phyloP scores from a whole-genome alignment of 1,284 basidiomycete genomes.

The Ustilago vetiveriae region DNA sequence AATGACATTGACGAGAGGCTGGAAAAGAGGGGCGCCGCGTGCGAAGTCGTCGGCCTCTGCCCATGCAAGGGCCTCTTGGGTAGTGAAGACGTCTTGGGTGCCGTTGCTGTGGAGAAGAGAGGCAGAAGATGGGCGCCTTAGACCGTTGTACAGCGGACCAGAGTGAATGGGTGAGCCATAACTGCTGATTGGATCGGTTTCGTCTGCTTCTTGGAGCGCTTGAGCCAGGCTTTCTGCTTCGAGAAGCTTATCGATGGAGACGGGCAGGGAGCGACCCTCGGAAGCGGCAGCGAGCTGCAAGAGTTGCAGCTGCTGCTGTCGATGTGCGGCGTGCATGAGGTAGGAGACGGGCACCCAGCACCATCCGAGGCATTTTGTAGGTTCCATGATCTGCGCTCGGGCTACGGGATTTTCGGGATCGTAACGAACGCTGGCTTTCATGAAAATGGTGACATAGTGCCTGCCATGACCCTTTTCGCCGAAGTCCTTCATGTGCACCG shows the following conservation, averaged over 20 bases:
- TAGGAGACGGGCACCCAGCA: constrained; percentile 52
- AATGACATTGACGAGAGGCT: constrained; percentile 43
- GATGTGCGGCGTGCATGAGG: constrained; percentile 30
- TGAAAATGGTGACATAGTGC: constrained; percentile 66
- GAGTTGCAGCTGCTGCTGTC: constrained; percentile 33
- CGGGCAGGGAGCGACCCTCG: constrained; percentile 38
- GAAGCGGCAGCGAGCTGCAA: constrained; percentile 22
- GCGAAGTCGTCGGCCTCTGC: constrained; percentile 50
- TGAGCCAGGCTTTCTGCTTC: constrained; percentile 44
- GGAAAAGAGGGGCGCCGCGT: constrained; percentile 45
- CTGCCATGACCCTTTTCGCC: constrained; percentile 35
- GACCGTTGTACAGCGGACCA: background rate
- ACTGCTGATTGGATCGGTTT: constrained; percentile 1
- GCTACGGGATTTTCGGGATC: constrained; percentile 13
- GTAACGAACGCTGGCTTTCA: constrained; percentile 41
- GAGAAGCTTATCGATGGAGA: constrained; percentile 46
- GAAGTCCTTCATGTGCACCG: constrained; percentile 41
- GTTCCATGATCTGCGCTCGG: constrained; percentile 51
- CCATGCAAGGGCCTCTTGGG: constrained; percentile 38
- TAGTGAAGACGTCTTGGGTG: background rate
- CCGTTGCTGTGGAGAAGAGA: background rate
- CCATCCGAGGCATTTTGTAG: constrained; percentile 63
- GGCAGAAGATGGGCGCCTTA: constrained; percentile 8
- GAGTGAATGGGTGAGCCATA: constrained; percentile 8
- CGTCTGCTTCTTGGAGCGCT: constrained; percentile 30